phyloP scores from a whole-genome alignment of 106 monocot genomes.

The Dendrobium huoshanense region DNA sequence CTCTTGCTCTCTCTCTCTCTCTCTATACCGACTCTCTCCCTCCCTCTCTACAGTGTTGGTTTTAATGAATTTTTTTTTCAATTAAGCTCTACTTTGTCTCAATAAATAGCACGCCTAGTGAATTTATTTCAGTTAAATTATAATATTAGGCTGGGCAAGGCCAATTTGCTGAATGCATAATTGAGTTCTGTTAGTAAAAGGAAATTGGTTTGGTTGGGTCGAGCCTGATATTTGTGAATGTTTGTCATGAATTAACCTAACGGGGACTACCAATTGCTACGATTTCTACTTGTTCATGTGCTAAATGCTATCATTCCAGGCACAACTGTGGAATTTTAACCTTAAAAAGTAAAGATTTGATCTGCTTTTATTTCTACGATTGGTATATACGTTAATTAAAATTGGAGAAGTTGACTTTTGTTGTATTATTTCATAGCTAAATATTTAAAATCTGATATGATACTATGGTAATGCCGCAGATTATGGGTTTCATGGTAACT shows the following conservation, averaged over 20 bases:
- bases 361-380: neutral
- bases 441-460: slow-evolving; percentile 3
- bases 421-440: neutral
- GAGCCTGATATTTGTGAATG: neutral
- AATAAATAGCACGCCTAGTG: neutral
- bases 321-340: neutral
- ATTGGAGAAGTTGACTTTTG: neutral
- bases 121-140: neutral
- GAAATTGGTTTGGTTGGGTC: neutral
- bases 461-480: slow-evolving; percentile 40
- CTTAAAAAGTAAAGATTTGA: neutral
- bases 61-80: neutral
- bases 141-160: neutral
- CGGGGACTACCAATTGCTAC: neutral
- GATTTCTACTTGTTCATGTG: neutral
- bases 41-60: neutral
- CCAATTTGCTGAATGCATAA: neutral
- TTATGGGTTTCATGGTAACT: slow-evolving; percentile 67
- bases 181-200: neutral
- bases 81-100: neutral
- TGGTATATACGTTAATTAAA: neutral
- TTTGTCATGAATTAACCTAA: neutral
- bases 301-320: neutral
- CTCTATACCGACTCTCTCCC: neutral
- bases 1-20: neutral